These are phyloP conservation scores for Perilla frutescens DNA, from an alignment of 257 asterid species.

Conservation along the genomic window DNA sequence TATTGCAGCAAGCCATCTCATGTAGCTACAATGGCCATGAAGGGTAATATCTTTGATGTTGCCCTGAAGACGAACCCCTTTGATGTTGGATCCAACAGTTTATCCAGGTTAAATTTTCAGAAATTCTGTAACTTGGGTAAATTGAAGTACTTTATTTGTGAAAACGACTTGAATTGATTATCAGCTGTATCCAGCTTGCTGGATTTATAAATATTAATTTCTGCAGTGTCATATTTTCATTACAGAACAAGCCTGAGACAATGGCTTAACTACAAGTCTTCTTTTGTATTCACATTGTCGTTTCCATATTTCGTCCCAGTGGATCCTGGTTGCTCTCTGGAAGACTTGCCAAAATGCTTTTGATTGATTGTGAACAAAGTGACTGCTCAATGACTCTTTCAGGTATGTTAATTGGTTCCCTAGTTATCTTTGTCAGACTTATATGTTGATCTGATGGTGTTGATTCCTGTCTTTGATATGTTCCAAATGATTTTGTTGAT, in stretches of 20 bases:
- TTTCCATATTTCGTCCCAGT: conserved; percentile 47
- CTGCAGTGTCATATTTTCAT: background rate
- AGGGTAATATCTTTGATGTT: conserved; percentile 80
- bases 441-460: conserved; percentile 13
- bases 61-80: conserved; percentile 58
- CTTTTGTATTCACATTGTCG: conserved; percentile 28
- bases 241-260: conserved; percentile 11
- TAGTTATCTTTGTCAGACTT: conserved; percentile 3
- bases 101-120: conserved; percentile 63
- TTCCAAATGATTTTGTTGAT: conserved; percentile 11
- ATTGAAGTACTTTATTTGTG: background rate
- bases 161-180: conserved; percentile 6
- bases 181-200: background rate
- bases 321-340: conserved; percentile 96
- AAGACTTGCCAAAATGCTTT: conserved; percentile 89
- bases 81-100: conserved; percentile 56
- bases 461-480: conserved; percentile 20
- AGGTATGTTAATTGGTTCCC: conserved; percentile 56
- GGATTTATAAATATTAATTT: conserved; percentile 23
- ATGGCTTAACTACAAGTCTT: conserved; percentile 10
- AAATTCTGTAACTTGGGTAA: conserved; percentile 21
- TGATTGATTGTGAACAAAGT: conserved; percentile 89
- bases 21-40: conserved; percentile 61
- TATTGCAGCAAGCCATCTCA: conserved; percentile 81
- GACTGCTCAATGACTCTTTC: conserved; percentile 89